These are phyloP conservation scores for Wickerhamomyces chaumierensis DNA, from an alignment of 805 yeast species.

Conservation along the genomic window DNA sequence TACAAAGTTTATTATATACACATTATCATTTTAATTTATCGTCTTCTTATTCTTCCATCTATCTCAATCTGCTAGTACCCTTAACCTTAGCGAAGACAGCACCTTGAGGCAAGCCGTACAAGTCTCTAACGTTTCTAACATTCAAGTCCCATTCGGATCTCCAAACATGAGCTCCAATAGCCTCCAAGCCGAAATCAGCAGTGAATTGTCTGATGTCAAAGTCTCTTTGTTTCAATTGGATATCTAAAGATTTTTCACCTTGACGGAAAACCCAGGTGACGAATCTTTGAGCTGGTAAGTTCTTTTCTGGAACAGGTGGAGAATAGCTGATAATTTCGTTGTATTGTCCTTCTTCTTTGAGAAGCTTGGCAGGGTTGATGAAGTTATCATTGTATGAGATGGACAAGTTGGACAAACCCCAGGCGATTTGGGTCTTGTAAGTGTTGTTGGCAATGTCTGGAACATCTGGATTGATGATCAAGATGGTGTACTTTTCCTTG, in stretches of 20 bases:
- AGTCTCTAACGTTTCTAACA: conserved; percentile 53
- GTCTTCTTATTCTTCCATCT: not conserved
- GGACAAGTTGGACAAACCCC: conserved; percentile 63
- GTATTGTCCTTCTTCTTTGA: conserved; percentile 22
- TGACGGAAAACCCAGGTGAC: conserved; percentile 90
- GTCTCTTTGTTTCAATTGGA: conserved; percentile 22
- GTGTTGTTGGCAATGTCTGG: conserved; percentile 67
- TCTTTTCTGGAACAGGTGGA: conserved; percentile 87
- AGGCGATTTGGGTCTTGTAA: conserved; percentile 61
- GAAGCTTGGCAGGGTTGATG: conserved; percentile 27
- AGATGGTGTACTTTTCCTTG: conserved; percentile 57
- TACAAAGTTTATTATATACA: not conserved
- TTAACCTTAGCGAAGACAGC: conserved; percentile 45
- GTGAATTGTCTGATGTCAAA: conserved; percentile 72
- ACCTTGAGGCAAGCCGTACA: conserved; percentile 67
- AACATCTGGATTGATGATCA: conserved; percentile 84
- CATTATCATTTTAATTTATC: no score
- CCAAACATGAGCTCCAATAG: conserved; percentile 91
- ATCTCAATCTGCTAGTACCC: conserved; percentile 4
- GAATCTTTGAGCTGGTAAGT: conserved; percentile 71
- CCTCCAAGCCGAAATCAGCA: conserved; percentile 38
- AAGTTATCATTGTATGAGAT: conserved; percentile 46
- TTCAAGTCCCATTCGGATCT: conserved; percentile 75
- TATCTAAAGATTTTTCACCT: conserved; percentile 13
- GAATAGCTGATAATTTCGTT: conserved; percentile 45